Base-by-base conservation (phyloP, 371 early-diverging fungal species). In the Dichotomocladium elegans region DNA sequence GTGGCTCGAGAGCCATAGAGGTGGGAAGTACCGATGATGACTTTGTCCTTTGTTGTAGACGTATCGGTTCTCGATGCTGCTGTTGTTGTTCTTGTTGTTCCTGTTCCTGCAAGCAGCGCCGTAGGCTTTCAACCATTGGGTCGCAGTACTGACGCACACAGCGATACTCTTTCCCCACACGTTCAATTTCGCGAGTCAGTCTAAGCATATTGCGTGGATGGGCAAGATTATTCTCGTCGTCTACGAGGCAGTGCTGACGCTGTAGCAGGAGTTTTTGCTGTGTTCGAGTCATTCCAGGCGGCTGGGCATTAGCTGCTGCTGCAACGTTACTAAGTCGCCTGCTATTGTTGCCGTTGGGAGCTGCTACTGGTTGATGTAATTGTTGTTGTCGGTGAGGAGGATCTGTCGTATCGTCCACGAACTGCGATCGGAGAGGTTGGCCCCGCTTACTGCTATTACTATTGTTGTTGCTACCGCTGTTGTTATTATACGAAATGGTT, bases 211-310 rank as follows among this genome's bases (percentile, higher is more conserved):
- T 77, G 3, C 70, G 68, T 8, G 79, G 79, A 55, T 79, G 74
- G 27, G 53, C 56, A 21, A 75, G 59, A 34, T 65, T 72, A 28
- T 61, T 69, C 40, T 74, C 79, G 48, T 81, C 79, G 43, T 77
- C 72, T 14, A 66, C 65, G n/a, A 67, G 46, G 24, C 68, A 63
- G 43, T 76, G 77, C 41, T 79, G 79, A 42, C 72, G 63, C 41
- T 80, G 77, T 12, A 78, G 48, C 51, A 76, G 50, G 0, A 78
- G 51, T 50, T 82, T 78, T 51, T 79, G 78, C 41, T 80, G 80
- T 11, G 79, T 79, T 44, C 81, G 59, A n/a, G 81, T 66, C 8
- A 77, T 49, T 9, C 60, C 60, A 11, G 59, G 51, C 0, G 60
- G 48, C 24, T 63, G 58, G 8, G 61, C 58, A 3, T 57, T 58